A percentile compares a stretch with the other conserved stretches of the same genome.
Evolutionary conservation across 768 basidiomycete species (phyloP).

Genomic region (Collybia sp.): DNA sequence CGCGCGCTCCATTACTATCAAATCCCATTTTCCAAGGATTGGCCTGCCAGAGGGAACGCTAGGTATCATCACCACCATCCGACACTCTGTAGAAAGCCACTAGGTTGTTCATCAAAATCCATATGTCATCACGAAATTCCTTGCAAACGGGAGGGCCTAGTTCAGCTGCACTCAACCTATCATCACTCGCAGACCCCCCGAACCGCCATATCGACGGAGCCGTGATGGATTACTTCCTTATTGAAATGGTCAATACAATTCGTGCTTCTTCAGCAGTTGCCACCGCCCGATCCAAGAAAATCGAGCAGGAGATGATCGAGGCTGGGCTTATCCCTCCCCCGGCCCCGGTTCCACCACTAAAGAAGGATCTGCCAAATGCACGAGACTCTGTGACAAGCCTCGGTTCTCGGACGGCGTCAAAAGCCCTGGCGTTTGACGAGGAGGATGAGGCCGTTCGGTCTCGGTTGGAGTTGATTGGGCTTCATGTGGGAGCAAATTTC

Average conservation of each 20-base stretch:
- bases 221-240: conserved; percentile 83
- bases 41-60: too few relatives aligned
- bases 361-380: conserved; percentile 31
- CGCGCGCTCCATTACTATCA: too few relatives aligned
- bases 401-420: conserved; percentile 27
- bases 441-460: conserved; percentile 69
- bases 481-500: conserved; percentile 83
- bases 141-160: conserved; percentile 22
- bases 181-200: conserved; percentile 64
- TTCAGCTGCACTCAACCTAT: conserved; percentile 26
- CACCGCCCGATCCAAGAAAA: conserved; percentile 54
- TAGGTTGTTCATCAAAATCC: too few relatives aligned
- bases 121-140: conserved; percentile 24
- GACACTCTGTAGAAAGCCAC: too few relatives aligned
- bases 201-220: conserved; percentile 57
- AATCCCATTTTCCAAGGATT: too few relatives aligned
- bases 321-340: conserved; percentile 66
- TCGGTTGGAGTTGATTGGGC: conserved; percentile 77
- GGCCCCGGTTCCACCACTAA: conserved; percentile 30
- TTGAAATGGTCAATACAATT: conserved; percentile 73
- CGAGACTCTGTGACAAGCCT: conserved; percentile 42
- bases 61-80: too few relatives aligned
- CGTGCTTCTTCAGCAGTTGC: conserved; percentile 73
- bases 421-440: conserved; percentile 41
- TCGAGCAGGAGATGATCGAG: conserved; percentile 76